Conservation (phyloP, 108 stramenopile genomes). For the Nitzschia sp. region DNA sequence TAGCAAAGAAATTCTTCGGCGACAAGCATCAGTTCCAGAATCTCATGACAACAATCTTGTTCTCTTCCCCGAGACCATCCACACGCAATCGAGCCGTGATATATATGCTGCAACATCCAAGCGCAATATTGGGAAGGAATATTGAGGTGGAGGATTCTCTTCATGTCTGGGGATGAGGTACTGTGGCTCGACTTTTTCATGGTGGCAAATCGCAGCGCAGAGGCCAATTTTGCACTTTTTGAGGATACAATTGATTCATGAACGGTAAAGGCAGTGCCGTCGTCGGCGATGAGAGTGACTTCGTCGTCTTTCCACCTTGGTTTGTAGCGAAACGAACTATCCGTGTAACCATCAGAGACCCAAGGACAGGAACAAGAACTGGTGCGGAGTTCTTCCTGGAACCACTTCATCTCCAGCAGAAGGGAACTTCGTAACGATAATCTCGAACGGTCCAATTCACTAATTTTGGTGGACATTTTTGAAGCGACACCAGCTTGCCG, state of each 20-base stretch:
- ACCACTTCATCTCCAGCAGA: constrained; percentile 4
- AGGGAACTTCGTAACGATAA: constrained; percentile 3
- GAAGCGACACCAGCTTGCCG: background rate
- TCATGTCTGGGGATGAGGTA: constrained; percentile 2
- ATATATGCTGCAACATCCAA: constrained; percentile 64
- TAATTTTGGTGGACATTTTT: background rate
- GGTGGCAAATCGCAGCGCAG: constrained; percentile 65
- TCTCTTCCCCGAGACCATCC: constrained; percentile 35
- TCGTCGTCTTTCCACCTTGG: background rate
- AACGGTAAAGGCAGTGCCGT: constrained; percentile 44
- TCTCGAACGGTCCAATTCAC: constrained; percentile 18
- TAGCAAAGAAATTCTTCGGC: constrained; percentile 77
- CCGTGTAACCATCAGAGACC: background rate
- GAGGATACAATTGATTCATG: constrained; percentile 53
- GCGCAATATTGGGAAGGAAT: constrained; percentile 32
- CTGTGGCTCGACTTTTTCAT: constrained; percentile 27
- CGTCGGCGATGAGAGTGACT: constrained; percentile 27
- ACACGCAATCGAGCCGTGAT: constrained; percentile 67
- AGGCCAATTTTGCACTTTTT: constrained; percentile 73
- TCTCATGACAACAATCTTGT: constrained; percentile 36
- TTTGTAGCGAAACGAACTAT: too few relatives aligned
- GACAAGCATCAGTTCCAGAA: constrained; percentile 64
- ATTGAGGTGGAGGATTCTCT: constrained; percentile 21
- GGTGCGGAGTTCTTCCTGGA: background rate
- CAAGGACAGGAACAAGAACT: constrained; percentile 19